Evolutionary conservation across 768 basidiomycete species (phyloP).

Genomic region (Mycena rosella): DNA sequence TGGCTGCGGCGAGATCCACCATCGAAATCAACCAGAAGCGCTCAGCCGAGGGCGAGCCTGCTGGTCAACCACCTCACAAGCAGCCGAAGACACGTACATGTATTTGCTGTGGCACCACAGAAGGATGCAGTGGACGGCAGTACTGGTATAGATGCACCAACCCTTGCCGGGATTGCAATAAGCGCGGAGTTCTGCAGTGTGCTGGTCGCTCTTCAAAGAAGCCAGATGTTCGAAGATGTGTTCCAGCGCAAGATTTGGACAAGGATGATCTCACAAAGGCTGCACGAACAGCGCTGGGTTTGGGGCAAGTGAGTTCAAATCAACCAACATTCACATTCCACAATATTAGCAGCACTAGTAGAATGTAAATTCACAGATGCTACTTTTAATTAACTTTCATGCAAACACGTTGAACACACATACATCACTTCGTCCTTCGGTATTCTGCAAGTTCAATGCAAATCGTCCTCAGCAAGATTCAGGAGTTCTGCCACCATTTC

Average conservation of each 20-base stretch:
- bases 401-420: neutral
- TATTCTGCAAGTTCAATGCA: no score
- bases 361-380: neutral
- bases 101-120: neutral
- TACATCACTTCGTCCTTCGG: no score
- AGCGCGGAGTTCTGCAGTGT: constrained; percentile 4
- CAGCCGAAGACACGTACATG: no score
- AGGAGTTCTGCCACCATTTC: no score
- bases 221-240: no score
- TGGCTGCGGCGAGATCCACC: constrained; percentile 10
- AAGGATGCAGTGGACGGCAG: constrained; percentile 11
- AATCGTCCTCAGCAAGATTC: no score
- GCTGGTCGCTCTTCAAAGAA: neutral
- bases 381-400: neutral
- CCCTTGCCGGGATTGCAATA: constrained; percentile 3
- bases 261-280: neutral
- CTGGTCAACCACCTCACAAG: neutral
- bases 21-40: constrained; percentile 10
- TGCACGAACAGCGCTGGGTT: constrained; percentile 1
- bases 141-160: constrained; percentile 12
- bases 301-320: neutral
- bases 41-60: neutral
- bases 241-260: neutral
- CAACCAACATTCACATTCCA: constrained; percentile 7
- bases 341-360: neutral